Evolutionary conservation across 495 filamentous ascomycete genomes (phyloP).

Genomic region (Aspergillus sclerotiicarbonarius): DNA sequence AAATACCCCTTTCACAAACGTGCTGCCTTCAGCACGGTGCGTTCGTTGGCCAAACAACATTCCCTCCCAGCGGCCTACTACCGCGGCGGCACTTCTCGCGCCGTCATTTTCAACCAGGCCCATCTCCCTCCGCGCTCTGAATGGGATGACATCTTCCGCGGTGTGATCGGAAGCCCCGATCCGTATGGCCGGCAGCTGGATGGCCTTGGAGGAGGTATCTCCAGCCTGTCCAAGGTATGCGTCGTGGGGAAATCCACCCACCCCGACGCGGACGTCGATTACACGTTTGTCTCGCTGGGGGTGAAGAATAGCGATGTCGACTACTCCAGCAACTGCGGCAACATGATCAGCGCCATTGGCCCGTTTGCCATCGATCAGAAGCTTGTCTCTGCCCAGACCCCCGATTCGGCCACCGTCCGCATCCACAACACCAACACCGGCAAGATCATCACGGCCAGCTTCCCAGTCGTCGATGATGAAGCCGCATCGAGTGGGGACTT

Average conservation of each 20-base stretch:
- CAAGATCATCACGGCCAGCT: slow-evolving; percentile 16
- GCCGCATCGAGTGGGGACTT: slow-evolving; percentile 54
- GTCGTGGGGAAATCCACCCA: slow-evolving; percentile 51
- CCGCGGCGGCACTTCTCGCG: slow-evolving; percentile 71
- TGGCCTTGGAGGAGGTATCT: slow-evolving; percentile 69
- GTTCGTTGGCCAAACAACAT: too few relatives aligned
- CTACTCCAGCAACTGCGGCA: slow-evolving; percentile 70
- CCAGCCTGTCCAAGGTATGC: slow-evolving; percentile 68
- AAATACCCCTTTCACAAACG: too few relatives aligned
- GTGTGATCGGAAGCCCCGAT: slow-evolving; percentile 67
- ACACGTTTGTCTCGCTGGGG: slow-evolving; percentile 69
- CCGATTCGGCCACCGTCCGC: slow-evolving; percentile 47
- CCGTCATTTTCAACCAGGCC: slow-evolving; percentile 56
- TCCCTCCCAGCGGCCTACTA: slow-evolving; percentile 64
- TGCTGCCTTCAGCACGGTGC: too few relatives aligned
- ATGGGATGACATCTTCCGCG: slow-evolving; percentile 60
- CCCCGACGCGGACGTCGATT: slow-evolving; percentile 62
- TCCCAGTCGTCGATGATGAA: slow-evolving; percentile 47
- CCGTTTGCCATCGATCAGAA: slow-evolving; percentile 64
- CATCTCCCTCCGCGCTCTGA: slow-evolving; percentile 49
- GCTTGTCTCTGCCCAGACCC: too few relatives aligned
- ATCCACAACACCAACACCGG: slow-evolving; percentile 42
- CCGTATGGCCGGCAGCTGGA: slow-evolving; percentile 67
- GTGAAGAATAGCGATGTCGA: slow-evolving; percentile 58
- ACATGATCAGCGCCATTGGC: slow-evolving; percentile 67